phyloP scores from a whole-genome alignment of 305 asterid genomes.

The Fraxinus angustifolia region DNA sequence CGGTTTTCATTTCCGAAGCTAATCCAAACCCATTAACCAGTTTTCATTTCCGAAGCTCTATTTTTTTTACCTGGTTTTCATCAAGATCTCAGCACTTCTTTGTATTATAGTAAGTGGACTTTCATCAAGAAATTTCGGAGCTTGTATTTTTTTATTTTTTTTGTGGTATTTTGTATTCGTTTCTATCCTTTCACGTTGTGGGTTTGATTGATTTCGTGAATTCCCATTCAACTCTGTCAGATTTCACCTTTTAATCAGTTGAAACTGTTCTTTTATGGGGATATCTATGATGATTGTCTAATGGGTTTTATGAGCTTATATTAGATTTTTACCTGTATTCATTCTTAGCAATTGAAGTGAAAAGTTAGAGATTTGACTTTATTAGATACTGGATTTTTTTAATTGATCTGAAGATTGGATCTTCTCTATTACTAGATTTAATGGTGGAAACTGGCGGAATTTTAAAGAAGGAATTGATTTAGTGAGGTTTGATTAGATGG shows the following conservation, averaged over 20 bases:
- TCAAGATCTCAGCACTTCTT: conserved; percentile 43
- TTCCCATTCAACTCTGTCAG: conserved; percentile 9
- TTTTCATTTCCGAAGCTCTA: conserved; percentile 5
- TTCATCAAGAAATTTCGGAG: not conserved
- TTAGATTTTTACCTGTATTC: not conserved
- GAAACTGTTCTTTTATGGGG: not conserved
- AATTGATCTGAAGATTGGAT: conserved; percentile 35
- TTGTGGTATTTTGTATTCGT: conserved; percentile 13
- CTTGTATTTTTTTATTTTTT: not conserved
- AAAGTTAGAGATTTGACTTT: conserved; percentile 17
- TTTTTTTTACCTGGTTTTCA: not conserved
- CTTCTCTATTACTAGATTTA: conserved; percentile 21
- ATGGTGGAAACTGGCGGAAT: conserved; percentile 11
- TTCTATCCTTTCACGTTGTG: conserved; percentile 13
- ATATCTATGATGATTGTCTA: not conserved
- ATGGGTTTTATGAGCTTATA: not conserved
- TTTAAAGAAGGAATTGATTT: conserved; percentile 27
- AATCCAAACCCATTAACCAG: conserved; percentile 22
- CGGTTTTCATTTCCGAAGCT: conserved; percentile 15
- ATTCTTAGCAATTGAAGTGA: conserved; percentile 23
- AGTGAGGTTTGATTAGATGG: conserved; percentile 32
- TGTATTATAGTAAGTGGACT: conserved; percentile 3
- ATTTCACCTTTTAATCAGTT: not conserved
- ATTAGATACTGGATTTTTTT: not conserved
- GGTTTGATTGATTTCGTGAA: conserved; percentile 31